Percentiles rank a stretch among this genome's conserved stretches.
phyloP scores from a whole-genome alignment of 78 protist genomes.

The Andalucia godoyi region DNA sequence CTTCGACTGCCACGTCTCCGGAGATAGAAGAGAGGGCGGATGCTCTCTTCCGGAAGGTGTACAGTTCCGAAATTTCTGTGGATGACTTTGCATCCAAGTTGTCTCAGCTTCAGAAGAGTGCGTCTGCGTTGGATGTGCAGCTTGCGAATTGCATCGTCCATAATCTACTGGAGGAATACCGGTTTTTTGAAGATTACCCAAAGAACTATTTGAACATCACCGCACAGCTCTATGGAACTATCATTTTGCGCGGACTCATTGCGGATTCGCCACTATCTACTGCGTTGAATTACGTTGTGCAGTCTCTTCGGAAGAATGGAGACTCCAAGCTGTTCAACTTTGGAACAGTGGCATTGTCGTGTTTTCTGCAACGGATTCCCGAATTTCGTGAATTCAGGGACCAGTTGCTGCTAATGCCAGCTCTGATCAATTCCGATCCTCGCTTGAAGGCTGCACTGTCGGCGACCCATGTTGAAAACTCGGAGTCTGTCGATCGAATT shows the following conservation, averaged over 20 bases:
- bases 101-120: background rate
- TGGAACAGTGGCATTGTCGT: constrained; percentile 66
- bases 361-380: constrained; percentile 51
- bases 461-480: too few species aligned
- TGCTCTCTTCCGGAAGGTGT: constrained; percentile 54
- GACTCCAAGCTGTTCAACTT: constrained; percentile 53
- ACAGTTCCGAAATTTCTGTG: background rate
- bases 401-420: constrained; percentile 30
- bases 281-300: constrained; percentile 69
- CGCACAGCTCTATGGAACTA: constrained; percentile 72
- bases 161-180: constrained; percentile 85
- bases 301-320: constrained; percentile 42
- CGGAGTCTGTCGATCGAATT: too few species aligned
- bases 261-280: constrained; percentile 15
- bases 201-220: constrained; percentile 74
- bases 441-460: too few species aligned
- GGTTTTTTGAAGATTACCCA: constrained; percentile 76
- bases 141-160: constrained; percentile 76
- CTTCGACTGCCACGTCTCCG: too few species aligned
- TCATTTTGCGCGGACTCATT: constrained; percentile 71
- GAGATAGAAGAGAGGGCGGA: constrained; percentile 74
- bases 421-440: constrained; percentile 17
- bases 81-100: background rate
- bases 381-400: constrained; percentile 89
- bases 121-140: constrained; percentile 22